Evolutionary conservation across 441 rosid genomes (phyloP).

Genomic region (Corymbia calophylla): DNA sequence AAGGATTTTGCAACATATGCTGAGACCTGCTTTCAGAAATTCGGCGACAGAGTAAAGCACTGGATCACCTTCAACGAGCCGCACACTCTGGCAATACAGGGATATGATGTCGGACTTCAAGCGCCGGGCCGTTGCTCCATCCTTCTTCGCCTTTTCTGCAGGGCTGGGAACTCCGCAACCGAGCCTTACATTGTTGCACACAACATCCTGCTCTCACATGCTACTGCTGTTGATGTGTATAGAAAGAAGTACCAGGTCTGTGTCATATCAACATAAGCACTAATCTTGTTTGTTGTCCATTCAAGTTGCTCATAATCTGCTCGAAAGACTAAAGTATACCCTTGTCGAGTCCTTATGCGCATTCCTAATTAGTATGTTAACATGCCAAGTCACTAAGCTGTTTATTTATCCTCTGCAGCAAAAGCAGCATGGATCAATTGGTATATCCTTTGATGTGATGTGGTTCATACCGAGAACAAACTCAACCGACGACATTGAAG

Average conservation of each 20-base stretch:
- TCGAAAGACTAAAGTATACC: neutral
- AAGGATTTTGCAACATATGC: conserved; percentile 52
- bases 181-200: conserved; percentile 78
- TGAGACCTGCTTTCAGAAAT: conserved; percentile 56
- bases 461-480: conserved; percentile 57
- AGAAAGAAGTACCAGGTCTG: conserved; percentile 48
- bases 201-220: conserved; percentile 52
- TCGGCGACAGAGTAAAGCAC: conserved; percentile 65
- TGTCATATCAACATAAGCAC: neutral
- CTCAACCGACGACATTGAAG: conserved; percentile 43
- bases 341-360: neutral
- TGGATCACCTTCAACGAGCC: conserved; percentile 80
- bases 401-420: conserved; percentile 14
- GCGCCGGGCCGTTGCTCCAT: conserved; percentile 67
- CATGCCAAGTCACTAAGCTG: neutral
- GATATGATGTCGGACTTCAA: conserved; percentile 52
- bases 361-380: neutral
- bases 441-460: conserved; percentile 51
- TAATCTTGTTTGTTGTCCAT: neutral
- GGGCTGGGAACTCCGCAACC: conserved; percentile 49
- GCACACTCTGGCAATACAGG: conserved; percentile 50
- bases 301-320: neutral
- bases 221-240: conserved; percentile 38
- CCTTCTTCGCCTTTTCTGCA: conserved; percentile 33
- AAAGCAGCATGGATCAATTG: conserved; percentile 53